These are phyloP conservation scores for Leptographium procerum DNA, from an alignment of 2,329 filamentous ascomycete species.

Conservation along the genomic window DNA sequence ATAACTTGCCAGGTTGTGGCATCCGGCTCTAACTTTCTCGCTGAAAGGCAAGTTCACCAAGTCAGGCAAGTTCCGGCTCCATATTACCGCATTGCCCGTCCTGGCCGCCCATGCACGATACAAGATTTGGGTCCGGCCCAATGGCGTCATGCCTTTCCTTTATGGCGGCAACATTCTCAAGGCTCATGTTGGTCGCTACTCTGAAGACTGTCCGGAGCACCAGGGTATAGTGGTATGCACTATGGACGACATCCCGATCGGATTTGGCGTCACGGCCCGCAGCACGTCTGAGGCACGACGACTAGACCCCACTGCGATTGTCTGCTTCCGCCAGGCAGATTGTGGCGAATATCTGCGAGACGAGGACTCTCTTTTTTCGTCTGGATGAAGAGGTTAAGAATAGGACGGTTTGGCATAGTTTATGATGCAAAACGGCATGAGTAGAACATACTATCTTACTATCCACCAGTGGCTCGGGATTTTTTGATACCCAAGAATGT, in stretches of 20 bases:
- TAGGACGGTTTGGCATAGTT: not conserved
- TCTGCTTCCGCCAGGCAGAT: constrained; percentile 85
- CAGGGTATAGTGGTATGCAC: constrained; percentile 80
- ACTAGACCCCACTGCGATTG: constrained; percentile 81
- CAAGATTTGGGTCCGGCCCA: constrained; percentile 94
- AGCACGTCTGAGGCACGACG: constrained; percentile 73
- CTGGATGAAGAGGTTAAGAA: constrained; percentile 1
- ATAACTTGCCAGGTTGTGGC: not conserved
- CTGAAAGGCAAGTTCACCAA: constrained; percentile 80
- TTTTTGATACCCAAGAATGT: not conserved
- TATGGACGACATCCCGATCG: constrained; percentile 89
- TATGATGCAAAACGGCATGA: not conserved
- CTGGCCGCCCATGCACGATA: constrained; percentile 86
- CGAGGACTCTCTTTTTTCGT: constrained; percentile 52
- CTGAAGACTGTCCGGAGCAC: constrained; percentile 87
- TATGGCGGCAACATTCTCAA: constrained; percentile 83
- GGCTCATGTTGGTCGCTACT: constrained; percentile 64
- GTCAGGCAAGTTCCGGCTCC: constrained; percentile 86
- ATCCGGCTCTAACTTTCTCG: not conserved
- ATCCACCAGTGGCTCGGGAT: not conserved
- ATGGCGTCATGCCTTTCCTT: constrained; percentile 94
- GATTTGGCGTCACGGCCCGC: constrained; percentile 85
- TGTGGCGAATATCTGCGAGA: constrained; percentile 91
- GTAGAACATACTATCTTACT: not conserved
- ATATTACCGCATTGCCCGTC: constrained; percentile 78